Evolutionary conservation across 2,329 filamentous ascomycete species (phyloP).

Genomic region (Colletotrichum cereale): DNA sequence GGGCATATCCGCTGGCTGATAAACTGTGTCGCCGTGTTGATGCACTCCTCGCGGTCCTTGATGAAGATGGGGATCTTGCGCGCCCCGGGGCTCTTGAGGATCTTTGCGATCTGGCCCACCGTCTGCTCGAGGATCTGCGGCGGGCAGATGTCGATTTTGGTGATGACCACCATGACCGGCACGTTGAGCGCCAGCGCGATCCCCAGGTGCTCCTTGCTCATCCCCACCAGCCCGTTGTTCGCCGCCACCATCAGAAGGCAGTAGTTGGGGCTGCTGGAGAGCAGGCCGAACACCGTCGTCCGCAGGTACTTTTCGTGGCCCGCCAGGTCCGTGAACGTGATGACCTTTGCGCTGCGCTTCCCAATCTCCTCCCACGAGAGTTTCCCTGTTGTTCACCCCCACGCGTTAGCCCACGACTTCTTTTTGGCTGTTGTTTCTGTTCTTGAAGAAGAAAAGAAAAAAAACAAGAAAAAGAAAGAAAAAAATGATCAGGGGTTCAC

Average conservation of each 20-base stretch:
- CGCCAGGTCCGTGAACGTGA: conserved; percentile 94
- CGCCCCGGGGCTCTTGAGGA: conserved; percentile 92
- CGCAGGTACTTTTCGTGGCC: conserved; percentile 96
- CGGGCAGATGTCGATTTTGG: conserved; percentile 98
- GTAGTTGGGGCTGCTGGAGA: conserved; percentile 97
- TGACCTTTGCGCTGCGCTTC: conserved; percentile 93
- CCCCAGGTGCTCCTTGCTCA: conserved; percentile 98
- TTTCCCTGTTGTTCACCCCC: conserved; percentile 56
- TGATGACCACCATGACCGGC: conserved; percentile 96
- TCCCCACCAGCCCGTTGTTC: conserved; percentile 96
- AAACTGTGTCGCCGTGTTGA: conserved; percentile 96
- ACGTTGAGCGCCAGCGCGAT: conserved; percentile 96
- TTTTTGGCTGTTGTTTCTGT: background rate
- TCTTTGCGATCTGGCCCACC: conserved; percentile 89
- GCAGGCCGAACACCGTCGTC: conserved; percentile 94
- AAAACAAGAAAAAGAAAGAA: background rate
- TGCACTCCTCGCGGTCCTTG: conserved; percentile 89
- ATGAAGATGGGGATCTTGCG: conserved; percentile 97
- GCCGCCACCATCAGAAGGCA: conserved; percentile 98
- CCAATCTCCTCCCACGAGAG: conserved; percentile 99
- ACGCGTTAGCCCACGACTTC: conserved; percentile 39
- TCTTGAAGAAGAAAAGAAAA: background rate
- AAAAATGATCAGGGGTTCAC: accelerated
- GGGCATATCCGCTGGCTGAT: conserved; percentile 96
- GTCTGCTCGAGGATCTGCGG: conserved; percentile 96